Evolutionary conservation across 441 rosid genomes (phyloP).

Genomic region (Aleurites moluccanus): DNA sequence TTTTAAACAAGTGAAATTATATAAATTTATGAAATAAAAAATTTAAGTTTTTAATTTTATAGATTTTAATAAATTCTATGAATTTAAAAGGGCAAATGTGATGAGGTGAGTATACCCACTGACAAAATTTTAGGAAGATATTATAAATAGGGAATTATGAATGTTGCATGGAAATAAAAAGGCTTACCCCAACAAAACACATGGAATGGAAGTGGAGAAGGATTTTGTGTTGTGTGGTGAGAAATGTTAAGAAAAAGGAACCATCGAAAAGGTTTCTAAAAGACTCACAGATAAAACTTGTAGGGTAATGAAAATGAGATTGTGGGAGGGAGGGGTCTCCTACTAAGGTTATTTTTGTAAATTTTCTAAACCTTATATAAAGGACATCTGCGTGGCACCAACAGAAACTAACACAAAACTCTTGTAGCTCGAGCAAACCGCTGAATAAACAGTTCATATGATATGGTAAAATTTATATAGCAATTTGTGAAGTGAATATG

Average conservation of each 20-base stretch:
- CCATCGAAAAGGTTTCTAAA: not conserved
- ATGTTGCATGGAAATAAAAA: too few species aligned
- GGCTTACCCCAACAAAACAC: too few species aligned
- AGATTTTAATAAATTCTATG: too few species aligned
- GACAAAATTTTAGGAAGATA: too few species aligned
- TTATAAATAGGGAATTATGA: too few species aligned
- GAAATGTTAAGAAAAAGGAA: slow-evolving; percentile 7
- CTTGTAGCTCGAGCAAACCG: not conserved
- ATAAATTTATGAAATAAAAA: too few species aligned
- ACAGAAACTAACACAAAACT: not conserved
- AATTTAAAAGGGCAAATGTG: too few species aligned
- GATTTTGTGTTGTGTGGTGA: slow-evolving; percentile 2
- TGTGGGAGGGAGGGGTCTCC: not conserved
- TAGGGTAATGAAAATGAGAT: slow-evolving; percentile 26
- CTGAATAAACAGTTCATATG: too few species aligned
- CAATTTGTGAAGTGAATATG: not conserved
- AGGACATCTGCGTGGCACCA: slow-evolving; percentile 7
- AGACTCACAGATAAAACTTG: slow-evolving; percentile 10
- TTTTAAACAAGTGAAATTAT: too few species aligned
- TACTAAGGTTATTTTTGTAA: slow-evolving; percentile 8
- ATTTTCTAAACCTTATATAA: not conserved
- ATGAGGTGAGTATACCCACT: too few species aligned
- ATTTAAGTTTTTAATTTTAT: too few species aligned
- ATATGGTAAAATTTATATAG: too few species aligned
- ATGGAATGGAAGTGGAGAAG: slow-evolving; percentile 5